phyloP scores from a whole-genome alignment of 2,329 filamentous ascomycete species.

The Alternaria conjuncta region DNA sequence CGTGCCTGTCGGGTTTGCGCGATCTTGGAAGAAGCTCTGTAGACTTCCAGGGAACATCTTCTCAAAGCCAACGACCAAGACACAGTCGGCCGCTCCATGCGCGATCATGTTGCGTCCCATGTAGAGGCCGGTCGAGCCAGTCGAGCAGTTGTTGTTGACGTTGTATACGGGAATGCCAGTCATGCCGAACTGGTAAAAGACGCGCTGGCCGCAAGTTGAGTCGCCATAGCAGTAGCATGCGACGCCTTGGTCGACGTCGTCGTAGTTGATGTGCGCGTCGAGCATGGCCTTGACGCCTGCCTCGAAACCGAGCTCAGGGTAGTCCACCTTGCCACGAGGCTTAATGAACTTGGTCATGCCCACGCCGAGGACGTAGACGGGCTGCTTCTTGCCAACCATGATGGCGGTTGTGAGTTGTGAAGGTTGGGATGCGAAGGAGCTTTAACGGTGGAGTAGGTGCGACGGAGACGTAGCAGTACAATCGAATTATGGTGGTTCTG shows the following conservation, averaged over 20 bases:
- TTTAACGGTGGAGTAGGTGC: conserved; percentile 3
- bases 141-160: conserved; percentile 98
- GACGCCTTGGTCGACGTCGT: conserved; percentile 91
- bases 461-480: not conserved
- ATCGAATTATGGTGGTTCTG: not conserved
- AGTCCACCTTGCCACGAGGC: conserved; percentile 90
- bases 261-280: conserved; percentile 89
- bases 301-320: conserved; percentile 92
- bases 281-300: conserved; percentile 86
- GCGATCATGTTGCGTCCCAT: conserved; percentile 82
- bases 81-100: conserved; percentile 82
- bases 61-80: conserved; percentile 93
- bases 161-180: conserved; percentile 96
- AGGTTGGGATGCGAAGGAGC: not conserved
- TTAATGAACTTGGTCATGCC: conserved; percentile 99
- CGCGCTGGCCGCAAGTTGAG: conserved; percentile 90
- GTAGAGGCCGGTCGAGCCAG: conserved; percentile 87
- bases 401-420: conserved; percentile 29
- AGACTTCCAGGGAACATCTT: conserved; percentile 97
- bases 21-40: conserved; percentile 82
- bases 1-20: conserved; percentile 78
- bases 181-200: conserved; percentile 99
- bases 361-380: conserved; percentile 90
- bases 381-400: conserved; percentile 61
- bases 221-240: conserved; percentile 99